A percentile compares a stretch with the other conserved stretches of the same genome.
Evolutionary conservation across 2,329 filamentous ascomycete genomes (phyloP).

Genomic region (Metarhizium sp.): DNA sequence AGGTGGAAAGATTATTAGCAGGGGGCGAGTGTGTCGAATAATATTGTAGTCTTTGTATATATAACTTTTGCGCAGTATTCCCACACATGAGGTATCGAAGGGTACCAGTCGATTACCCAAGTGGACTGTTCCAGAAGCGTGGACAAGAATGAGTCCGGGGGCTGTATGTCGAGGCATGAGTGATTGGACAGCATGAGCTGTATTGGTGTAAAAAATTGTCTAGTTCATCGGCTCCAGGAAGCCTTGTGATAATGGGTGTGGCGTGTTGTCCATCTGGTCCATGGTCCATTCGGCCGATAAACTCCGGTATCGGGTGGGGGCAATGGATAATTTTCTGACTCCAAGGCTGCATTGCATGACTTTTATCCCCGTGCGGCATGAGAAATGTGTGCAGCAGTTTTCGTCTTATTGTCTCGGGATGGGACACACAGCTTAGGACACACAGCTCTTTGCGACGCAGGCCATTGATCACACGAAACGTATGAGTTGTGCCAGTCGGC

Average conservation of each 20-base stretch:
- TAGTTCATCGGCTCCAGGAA: neutral
- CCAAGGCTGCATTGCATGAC: too few relatives aligned
- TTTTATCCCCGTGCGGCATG: too few relatives aligned
- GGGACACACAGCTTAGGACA: neutral
- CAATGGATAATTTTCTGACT: neutral
- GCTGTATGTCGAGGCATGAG: neutral
- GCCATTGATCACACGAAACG: too few relatives aligned
- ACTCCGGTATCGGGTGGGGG: neutral
- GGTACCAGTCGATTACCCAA: neutral
- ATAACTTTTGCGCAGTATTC: neutral
- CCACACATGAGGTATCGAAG: neutral
- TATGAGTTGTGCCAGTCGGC: too few relatives aligned
- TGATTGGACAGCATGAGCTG: neutral
- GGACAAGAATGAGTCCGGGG: neutral
- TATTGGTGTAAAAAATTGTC: neutral
- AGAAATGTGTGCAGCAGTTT: too few relatives aligned
- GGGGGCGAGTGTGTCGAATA: neutral
- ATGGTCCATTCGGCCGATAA: neutral
- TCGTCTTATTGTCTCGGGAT: neutral
- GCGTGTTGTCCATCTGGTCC: neutral
- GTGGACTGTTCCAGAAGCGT: neutral
- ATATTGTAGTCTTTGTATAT: neutral
- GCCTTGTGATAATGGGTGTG: neutral
- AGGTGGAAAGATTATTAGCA: neutral
- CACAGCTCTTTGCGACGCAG: too few relatives aligned